Evolutionary conservation across 257 asterid genomes (phyloP).

Genomic region (Nicotiana noctiflora): DNA sequence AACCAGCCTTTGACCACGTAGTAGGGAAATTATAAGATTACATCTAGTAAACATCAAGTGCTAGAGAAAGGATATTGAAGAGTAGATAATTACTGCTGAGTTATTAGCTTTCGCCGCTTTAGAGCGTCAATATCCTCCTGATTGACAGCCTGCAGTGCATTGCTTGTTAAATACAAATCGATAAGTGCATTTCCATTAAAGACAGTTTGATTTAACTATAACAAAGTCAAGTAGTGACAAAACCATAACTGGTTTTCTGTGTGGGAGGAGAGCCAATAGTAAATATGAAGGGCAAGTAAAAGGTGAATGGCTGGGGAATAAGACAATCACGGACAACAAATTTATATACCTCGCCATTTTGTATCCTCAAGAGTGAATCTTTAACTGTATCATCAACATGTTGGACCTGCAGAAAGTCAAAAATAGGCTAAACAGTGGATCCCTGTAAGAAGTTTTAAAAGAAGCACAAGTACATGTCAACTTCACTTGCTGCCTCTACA

Average conservation of each 20-base stretch:
- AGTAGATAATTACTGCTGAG: constrained; percentile 51
- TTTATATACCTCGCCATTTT: constrained; percentile 60
- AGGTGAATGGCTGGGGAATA: background rate
- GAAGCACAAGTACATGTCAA: background rate
- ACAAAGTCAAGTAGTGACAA: background rate
- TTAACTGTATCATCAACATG: constrained; percentile 69
- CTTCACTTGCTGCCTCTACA: background rate
- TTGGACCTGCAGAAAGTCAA: constrained; percentile 42
- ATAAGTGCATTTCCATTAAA: background rate
- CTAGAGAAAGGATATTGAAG: background rate
- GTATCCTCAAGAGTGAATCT: constrained; percentile 51
- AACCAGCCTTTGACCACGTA: background rate
- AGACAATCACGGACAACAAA: background rate
- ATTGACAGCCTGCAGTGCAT: constrained; percentile 45
- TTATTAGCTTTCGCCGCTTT: constrained; percentile 70
- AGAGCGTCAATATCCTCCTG: constrained; percentile 73
- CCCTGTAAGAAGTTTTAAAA: background rate
- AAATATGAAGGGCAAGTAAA: background rate
- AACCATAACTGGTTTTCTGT: background rate
- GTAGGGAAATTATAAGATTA: background rate
- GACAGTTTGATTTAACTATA: background rate
- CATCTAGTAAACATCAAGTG: background rate
- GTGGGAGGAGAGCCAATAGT: background rate
- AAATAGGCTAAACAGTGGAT: background rate
- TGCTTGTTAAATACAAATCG: background rate